A percentile compares a stretch with the other conserved stretches of the same genome.
Evolutionary conservation across 139 green algal genomes (phyloP).

Genomic region (Picochlorum sp.): DNA sequence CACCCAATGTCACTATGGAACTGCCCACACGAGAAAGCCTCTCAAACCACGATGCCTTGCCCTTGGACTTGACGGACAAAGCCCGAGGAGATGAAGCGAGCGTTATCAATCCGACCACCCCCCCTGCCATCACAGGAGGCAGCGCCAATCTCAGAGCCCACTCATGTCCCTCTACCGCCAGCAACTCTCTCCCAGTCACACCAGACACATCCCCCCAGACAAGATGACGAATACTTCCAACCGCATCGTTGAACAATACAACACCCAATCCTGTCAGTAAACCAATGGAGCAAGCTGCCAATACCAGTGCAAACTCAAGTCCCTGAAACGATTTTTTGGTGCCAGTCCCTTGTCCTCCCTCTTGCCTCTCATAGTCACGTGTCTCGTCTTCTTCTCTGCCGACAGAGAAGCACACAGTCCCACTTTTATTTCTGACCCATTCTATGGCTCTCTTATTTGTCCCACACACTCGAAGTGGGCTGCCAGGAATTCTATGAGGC

Average conservation of each 20-base stretch:
- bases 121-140: conserved; percentile 21
- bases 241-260: conserved; percentile 44
- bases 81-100: conserved; percentile 5
- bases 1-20: conserved; percentile 69
- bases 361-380: not conserved
- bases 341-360: conserved; percentile 4
- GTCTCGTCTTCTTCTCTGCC: not conserved
- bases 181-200: conserved; percentile 5
- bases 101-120: conserved; percentile 16
- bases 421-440: no score
- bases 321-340: conserved; percentile 10
- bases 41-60: not conserved
- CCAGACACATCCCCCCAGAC: conserved; percentile 22
- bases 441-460: no score
- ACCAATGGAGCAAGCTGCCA: conserved; percentile 40
- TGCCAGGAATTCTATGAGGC: no score
- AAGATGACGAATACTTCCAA: conserved; percentile 29
- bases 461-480: no score
- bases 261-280: conserved; percentile 36
- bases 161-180: conserved; percentile 10
- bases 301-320: conserved; percentile 35
- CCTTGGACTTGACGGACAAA: not conserved
- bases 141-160: conserved; percentile 23
- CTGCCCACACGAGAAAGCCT: conserved; percentile 21
- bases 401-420: no score